These are phyloP conservation scores for Nigrograna mackinnonii DNA, from an alignment of 2,329 filamentous ascomycete species.

Conservation along the genomic window DNA sequence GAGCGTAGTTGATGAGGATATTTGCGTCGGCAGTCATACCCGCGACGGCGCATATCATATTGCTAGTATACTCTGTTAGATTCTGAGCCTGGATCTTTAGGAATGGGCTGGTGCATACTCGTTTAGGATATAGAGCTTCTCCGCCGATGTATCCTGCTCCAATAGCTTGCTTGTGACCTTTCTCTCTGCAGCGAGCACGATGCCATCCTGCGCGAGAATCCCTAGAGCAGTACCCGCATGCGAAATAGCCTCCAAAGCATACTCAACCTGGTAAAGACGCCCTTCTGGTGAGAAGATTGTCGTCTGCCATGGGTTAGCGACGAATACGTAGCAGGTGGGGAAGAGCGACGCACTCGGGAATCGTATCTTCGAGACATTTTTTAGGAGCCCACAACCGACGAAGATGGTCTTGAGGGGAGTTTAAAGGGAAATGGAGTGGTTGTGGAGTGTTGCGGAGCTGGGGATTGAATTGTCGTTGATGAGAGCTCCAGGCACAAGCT, in stretches of 20 bases:
- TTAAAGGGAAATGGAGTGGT: conserved; percentile 8
- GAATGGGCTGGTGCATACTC: conserved; percentile 65
- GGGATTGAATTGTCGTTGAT: conserved; percentile 26
- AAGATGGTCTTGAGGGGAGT: not conserved
- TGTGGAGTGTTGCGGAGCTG: conserved; percentile 21
- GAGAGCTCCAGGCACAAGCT: conserved; percentile 43
- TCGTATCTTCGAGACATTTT: conserved; percentile 96
- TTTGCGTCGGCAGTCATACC: conserved; percentile 99
- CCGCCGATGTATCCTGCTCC: conserved; percentile 98
- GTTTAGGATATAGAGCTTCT: conserved; percentile 99
- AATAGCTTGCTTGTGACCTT: conserved; percentile 99
- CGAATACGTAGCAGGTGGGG: conserved; percentile 6
- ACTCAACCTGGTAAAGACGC: conserved; percentile 98
- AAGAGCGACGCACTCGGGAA: conserved; percentile 73
- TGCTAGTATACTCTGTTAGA: conserved; percentile 94
- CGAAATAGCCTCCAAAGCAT: conserved; percentile 97
- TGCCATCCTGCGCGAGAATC: conserved; percentile 96
- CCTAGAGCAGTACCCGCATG: conserved; percentile 96
- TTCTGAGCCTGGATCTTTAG: not conserved
- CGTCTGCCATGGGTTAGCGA: conserved; percentile 63
- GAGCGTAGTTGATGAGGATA: conserved; percentile 99
- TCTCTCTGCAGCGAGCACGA: conserved; percentile 94
- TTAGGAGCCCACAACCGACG: conserved; percentile 1
- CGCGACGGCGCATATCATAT: conserved; percentile 99
- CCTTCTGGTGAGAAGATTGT: conserved; percentile 99